phyloP scores from a whole-genome alignment of 2,329 filamentous ascomycete species.

The Aspergillus costaricaensis region DNA sequence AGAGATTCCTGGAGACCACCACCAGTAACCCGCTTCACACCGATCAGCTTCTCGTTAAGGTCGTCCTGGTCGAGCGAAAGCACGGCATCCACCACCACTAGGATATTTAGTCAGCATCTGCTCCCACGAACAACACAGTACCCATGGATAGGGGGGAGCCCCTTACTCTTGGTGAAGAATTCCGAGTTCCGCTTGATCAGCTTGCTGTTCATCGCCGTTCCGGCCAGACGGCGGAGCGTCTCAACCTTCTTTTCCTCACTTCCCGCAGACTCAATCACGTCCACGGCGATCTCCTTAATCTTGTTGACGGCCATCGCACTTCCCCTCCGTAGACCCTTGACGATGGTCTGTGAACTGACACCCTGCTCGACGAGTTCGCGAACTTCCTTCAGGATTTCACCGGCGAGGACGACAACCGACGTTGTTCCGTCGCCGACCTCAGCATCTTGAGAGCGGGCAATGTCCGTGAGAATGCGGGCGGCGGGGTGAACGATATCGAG shows the following conservation, averaged over 20 bases:
- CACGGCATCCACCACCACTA: constrained; percentile 97
- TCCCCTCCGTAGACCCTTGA: constrained; percentile 90
- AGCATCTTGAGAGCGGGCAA: constrained; percentile 96
- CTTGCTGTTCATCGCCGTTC: constrained; percentile 99
- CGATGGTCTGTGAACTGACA: constrained; percentile 94
- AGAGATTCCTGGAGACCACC: constrained; percentile 94
- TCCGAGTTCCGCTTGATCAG: constrained; percentile 94
- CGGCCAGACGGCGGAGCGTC: constrained; percentile 84
- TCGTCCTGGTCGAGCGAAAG: constrained; percentile 94
- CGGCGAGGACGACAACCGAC: constrained; percentile 94
- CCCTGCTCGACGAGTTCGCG: constrained; percentile 96
- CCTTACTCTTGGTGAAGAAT: constrained; percentile 93
- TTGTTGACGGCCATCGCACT: constrained; percentile 94
- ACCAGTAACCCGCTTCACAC: constrained; percentile 96
- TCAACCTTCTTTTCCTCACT: constrained; percentile 87
- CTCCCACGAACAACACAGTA: background rate
- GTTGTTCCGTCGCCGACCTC: constrained; percentile 98
- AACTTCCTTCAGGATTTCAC: constrained; percentile 95
- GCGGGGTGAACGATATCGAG: constrained; percentile 98
- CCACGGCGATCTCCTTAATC: constrained; percentile 93
- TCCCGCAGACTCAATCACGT: constrained; percentile 64
- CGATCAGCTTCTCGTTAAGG: constrained; percentile 96
- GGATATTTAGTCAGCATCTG: constrained; percentile 23
- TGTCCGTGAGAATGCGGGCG: constrained; percentile 95
- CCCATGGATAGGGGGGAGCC: background rate